phyloP scores from a whole-genome alignment of 2,329 filamentous ascomycete genomes.

The Sordariomycetes sp. region DNA sequence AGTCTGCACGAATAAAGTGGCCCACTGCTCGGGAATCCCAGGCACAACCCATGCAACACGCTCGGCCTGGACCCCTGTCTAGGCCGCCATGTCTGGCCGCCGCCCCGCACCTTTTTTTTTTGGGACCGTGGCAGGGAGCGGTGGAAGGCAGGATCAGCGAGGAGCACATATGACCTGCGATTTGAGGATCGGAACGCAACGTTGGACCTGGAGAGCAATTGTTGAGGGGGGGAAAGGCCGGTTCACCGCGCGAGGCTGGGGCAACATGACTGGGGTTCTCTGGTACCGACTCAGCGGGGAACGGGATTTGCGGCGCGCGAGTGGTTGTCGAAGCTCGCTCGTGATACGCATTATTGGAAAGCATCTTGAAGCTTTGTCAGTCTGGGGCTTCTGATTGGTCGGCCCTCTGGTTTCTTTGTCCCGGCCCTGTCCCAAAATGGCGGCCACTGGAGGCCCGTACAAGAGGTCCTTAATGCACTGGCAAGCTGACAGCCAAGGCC shows the following conservation, averaged over 20 bases:
- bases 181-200: neutral
- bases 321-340: neutral
- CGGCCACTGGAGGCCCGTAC: neutral
- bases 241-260: neutral
- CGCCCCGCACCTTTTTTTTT: neutral
- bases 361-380: neutral
- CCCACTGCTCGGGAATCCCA: neutral
- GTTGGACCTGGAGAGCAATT: neutral
- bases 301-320: neutral
- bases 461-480: neutral
- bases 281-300: neutral
- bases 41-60: neutral
- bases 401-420: neutral
- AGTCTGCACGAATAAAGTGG: neutral
- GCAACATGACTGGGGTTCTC: neutral
- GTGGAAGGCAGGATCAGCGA: neutral
- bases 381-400: neutral
- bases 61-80: slow-evolving; percentile 15
- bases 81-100: slow-evolving; percentile 13
- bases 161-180: neutral
- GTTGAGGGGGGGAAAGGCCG: neutral
- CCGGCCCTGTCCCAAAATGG: neutral
- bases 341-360: neutral
- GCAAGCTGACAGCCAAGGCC: neutral
- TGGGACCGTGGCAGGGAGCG: neutral